These are phyloP conservation scores for Trifolium fragiferum DNA, from an alignment of 306 rosid species.

Conservation along the genomic window DNA sequence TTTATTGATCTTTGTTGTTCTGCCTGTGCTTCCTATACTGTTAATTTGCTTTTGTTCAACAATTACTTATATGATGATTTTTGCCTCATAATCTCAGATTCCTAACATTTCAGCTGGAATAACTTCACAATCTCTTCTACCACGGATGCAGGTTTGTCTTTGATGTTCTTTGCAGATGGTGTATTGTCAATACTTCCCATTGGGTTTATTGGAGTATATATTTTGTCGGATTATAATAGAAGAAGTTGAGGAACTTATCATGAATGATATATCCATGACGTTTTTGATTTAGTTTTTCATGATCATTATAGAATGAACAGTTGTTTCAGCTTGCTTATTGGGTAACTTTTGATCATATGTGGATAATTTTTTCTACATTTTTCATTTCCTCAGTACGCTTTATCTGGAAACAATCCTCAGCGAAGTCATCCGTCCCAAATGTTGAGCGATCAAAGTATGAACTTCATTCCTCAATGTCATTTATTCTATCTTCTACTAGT, in stretches of 20 bases:
- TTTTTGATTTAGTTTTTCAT: slow-evolving; percentile 26
- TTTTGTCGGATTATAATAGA: slow-evolving; percentile 9
- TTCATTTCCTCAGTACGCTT: slow-evolving; percentile 54
- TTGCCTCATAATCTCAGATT: slow-evolving; percentile 58
- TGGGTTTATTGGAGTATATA: slow-evolving; percentile 25
- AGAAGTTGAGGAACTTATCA: slow-evolving; percentile 22
- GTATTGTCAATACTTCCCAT: background rate
- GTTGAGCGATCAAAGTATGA: slow-evolving; percentile 85
- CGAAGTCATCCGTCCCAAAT: slow-evolving; percentile 81
- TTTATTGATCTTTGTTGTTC: slow-evolving; percentile 11
- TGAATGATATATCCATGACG: background rate
- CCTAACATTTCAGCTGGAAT: slow-evolving; percentile 82
- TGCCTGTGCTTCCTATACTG: slow-evolving; percentile 29
- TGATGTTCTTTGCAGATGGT: slow-evolving; percentile 36
- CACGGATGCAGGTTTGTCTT: slow-evolving; percentile 80
- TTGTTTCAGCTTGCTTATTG: slow-evolving; percentile 18
- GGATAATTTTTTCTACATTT: slow-evolving; percentile 39
- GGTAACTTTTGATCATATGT: slow-evolving; percentile 22
- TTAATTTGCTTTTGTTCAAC: slow-evolving; percentile 27
- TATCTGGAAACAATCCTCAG: slow-evolving; percentile 85
- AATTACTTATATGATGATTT: slow-evolving; percentile 31
- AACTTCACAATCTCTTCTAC: slow-evolving; percentile 72
- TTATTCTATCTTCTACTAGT: slow-evolving; percentile 16
- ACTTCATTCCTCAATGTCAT: slow-evolving; percentile 31
- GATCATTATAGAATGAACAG: slow-evolving; percentile 16